Conservation (phyloP, 2,329 filamentous ascomycete species). For the Sarocladium strictum region DNA sequence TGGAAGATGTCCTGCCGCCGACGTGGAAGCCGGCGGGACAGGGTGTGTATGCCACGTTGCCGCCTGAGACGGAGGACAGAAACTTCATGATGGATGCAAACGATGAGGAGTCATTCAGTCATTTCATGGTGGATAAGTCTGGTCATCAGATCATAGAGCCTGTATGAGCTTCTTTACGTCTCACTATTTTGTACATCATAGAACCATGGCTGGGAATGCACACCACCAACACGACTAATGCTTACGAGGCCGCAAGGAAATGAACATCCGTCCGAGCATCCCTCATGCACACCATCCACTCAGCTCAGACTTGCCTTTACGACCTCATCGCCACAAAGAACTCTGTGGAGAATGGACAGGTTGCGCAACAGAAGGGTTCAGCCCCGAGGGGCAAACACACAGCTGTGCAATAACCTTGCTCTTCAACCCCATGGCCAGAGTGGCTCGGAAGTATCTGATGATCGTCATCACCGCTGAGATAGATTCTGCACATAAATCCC, state of each 20-base stretch:
- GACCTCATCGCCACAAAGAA: constrained; percentile 37
- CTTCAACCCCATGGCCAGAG: constrained; percentile 17
- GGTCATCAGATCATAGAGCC: constrained; percentile 30
- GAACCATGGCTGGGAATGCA: not conserved
- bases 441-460: constrained; percentile 71
- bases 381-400: constrained; percentile 44
- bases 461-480: constrained; percentile 54
- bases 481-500: not conserved
- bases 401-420: constrained; percentile 15
- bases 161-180: constrained; percentile 13
- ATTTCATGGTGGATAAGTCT: constrained; percentile 32
- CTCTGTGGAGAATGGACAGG: not conserved
- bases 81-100: constrained; percentile 30
- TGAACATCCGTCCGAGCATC: too few relatives aligned
- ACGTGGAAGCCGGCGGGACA: constrained; percentile 34
- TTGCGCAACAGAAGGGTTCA: constrained; percentile 36
- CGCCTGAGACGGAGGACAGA: constrained; percentile 31
- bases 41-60: constrained; percentile 33
- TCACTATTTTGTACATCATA: not conserved
- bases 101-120: constrained; percentile 37
- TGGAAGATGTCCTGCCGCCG: constrained; percentile 27
- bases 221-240: not conserved
- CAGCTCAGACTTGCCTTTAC: constrained; percentile 64
- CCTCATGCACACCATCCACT: constrained; percentile 2
- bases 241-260: too few relatives aligned